Evolutionary conservation across 2,329 filamentous ascomycete genomes (phyloP), one percentile per base, ranked within the genome.

Genomic region (Parascedosporium putredinis): DNA sequence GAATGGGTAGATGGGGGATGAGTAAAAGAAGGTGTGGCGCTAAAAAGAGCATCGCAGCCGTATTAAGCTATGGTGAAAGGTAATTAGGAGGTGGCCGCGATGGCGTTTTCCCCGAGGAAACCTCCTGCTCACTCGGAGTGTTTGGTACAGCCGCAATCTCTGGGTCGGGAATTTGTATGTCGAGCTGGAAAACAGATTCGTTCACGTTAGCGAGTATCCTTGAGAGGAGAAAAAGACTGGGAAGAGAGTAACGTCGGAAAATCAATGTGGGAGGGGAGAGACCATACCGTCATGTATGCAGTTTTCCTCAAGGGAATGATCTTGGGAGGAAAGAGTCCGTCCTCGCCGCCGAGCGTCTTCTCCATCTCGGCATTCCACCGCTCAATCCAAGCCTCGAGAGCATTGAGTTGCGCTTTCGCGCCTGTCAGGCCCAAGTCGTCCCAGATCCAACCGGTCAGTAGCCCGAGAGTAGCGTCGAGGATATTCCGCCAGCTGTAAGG

Each of bases 381-480:
- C 55, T 94, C 86, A 49, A 98, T 77, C 81, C 87, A 95, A 33
- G 64, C 66, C 67, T 98, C 93, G 16, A 96, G 68, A 8, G 69
- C 74, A 50, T 74, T 76, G 43, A 95, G 64, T 50, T 83, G 76
- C 20, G 73, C 70, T 69, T 97, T 97, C 52, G 85, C 77, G 7
- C 76, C 81, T 3, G 86, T 86, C 31, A 88, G 67, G 2, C 91
- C 89, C 20, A 91, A 59, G 62, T 97, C 91, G 52, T 98, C 93
- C 88, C 89, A 97, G 29, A 97, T 60, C 87, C 90, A 98, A 20
- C 91, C 87, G 0, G 93, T 97, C 29, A 89, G 67, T 4, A 94
- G 72, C 2, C 91, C 89, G 57, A 97, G 63, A 9, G 88, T 64
- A 10, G 81, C 79, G 64, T 98, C 93, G 1, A 95, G 55, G 59